Evolutionary conservation across 1,284 basidiomycete genomes (phyloP).

Genomic region (Trichosporon sp.): DNA sequence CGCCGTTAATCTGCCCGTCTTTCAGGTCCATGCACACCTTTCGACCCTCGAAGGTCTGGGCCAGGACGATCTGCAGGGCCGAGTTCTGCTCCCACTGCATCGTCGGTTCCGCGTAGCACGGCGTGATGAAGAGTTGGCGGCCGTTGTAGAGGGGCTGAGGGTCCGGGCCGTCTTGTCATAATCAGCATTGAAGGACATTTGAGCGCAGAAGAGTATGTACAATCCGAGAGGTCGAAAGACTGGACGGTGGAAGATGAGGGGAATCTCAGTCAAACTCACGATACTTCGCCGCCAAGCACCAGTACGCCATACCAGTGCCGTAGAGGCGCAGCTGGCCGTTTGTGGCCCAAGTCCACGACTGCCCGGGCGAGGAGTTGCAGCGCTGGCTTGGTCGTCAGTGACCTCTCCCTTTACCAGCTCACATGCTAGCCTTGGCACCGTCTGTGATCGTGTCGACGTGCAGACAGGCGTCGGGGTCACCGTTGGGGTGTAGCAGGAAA

Average conservation of each 20-base stretch:
- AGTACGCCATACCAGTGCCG: neutral
- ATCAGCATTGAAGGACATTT: too few relatives aligned
- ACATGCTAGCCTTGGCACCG: neutral
- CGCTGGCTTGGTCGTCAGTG: neutral
- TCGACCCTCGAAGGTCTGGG: neutral
- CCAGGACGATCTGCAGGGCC: neutral
- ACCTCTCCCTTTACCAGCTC: neutral
- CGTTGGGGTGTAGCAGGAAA: neutral
- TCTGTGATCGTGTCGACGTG: neutral
- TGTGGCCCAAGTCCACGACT: neutral
- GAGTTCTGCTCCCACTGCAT: neutral
- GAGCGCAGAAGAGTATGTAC: too few relatives aligned
- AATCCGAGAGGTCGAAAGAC: too few relatives aligned
- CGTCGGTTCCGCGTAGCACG: neutral
- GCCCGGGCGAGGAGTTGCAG: neutral
- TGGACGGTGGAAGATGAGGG: too few relatives aligned
- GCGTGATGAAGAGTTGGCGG: neutral
- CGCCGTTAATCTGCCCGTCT: slow-evolving; percentile 13
- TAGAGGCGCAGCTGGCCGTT: neutral
- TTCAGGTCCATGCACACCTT: slow-evolving; percentile 13
- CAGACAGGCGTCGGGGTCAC: neutral
- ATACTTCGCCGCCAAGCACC: neutral
- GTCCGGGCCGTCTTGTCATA: neutral
- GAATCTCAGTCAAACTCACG: neutral
- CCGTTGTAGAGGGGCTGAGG: neutral